Evolutionary conservation across 208 protist genomes (phyloP), one percentile per base, ranked within the genome.

Genomic region (Phytomonas francai): DNA sequence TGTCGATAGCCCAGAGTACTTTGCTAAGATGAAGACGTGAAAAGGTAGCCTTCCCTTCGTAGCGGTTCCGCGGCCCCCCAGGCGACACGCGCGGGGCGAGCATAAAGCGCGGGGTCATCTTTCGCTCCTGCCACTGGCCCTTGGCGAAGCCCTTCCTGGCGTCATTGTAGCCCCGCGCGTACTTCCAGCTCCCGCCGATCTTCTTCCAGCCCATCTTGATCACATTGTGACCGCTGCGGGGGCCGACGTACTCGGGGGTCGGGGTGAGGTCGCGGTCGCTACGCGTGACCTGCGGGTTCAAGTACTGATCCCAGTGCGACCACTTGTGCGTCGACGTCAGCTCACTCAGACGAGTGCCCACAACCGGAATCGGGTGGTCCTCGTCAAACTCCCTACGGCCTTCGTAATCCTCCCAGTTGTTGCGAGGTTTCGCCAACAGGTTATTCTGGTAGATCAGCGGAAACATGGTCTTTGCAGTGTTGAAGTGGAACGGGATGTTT

Each of bases 141-240:
- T 87, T 82, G 8, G 85, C 85, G 68, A 86, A 92, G 16, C 84
- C 85, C 5, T 76, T 76, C 8, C 91, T 88, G 0, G 82, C 74
- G 68, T 91, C 85, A 68, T 96, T 96, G 78, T 91, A 92, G 56
- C 79, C 78, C 27, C 87, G 81, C 9, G 87, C 69, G 70, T 93
- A 94, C 76, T 89, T 91, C 87, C 88, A 94, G 72, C 87, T 93
- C 16, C 87, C 85, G 36, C 91, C 91, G 42, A 94, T 92, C 75
- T 93, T 93, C 84, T 93, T 92, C 91, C 91, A 96, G 28, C 91
- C 91, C 82, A 96, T 88, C 60, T 85, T 89, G 67, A 89, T 91
- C 65, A 96, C 77, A 68, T 92, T 91, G 71, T 94, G 84, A 0
- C 91, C 91, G 62, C 77, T 84, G 36, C 91, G 88, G 8, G 79